These are phyloP conservation scores for Draba incana DNA, from an alignment of 345 rosid genomes.

Conservation along the genomic window DNA sequence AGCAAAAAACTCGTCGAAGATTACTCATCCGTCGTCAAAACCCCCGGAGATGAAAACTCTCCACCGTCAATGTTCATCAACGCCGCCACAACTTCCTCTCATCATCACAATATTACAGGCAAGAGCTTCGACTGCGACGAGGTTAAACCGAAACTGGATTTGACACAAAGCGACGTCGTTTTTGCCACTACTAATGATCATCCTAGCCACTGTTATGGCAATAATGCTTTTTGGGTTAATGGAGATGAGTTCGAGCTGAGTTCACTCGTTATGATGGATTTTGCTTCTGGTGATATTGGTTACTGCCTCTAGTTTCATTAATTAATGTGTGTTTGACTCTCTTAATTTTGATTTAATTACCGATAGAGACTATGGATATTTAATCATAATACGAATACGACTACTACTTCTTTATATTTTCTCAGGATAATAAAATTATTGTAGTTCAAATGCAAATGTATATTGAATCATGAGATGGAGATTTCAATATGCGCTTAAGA, in stretches of 20 bases:
- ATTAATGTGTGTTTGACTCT: not conserved
- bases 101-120: conserved; percentile 48
- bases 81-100: conserved; percentile 57
- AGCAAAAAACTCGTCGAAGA: conserved; percentile 47
- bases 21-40: conserved; percentile 14
- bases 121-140: conserved; percentile 12
- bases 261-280: conserved; percentile 39
- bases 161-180: conserved; percentile 4
- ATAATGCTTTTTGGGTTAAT: conserved; percentile 45
- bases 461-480: no score
- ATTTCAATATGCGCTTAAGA: no score
- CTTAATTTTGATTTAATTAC: not conserved
- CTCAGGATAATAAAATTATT: no score
- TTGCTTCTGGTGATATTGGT: conserved; percentile 38
- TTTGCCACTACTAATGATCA: conserved; percentile 1
- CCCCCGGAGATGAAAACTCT: conserved; percentile 21
- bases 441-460: no score
- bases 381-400: not conserved
- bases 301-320: conserved; percentile 19
- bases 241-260: conserved; percentile 41
- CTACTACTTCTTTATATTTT: not conserved
- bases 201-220: not conserved
- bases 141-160: conserved; percentile 7
- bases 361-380: not conserved
- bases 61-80: conserved; percentile 43